A percentile compares a stretch with the other conserved stretches of the same genome.
phyloP scores from a whole-genome alignment of 2,329 filamentous ascomycete species.

The Albifimbria verrucaria region DNA sequence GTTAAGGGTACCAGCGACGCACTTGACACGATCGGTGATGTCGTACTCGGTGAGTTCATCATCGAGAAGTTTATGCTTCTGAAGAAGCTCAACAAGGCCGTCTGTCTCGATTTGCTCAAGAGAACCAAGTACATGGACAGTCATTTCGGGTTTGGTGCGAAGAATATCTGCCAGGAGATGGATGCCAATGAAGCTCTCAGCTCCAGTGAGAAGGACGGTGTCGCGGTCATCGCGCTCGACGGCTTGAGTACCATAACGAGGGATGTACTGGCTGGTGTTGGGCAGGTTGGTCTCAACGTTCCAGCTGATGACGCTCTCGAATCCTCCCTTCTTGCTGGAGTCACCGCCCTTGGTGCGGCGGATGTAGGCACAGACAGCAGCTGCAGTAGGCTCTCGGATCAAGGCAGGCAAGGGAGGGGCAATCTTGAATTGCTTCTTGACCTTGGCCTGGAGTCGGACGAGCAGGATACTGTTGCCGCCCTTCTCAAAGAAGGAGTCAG shows the following conservation, averaged over 20 bases:
- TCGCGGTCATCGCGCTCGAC: constrained; percentile 13
- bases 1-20: constrained; percentile 13
- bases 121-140: constrained; percentile 15
- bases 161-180: constrained; percentile 17
- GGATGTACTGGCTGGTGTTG: constrained; percentile 19
- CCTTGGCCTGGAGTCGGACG: constrained; percentile 18
- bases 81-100: constrained; percentile 11
- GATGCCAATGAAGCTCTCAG: constrained; percentile 16
- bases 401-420: constrained; percentile 18
- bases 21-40: constrained; percentile 9
- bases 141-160: constrained; percentile 9
- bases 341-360: constrained; percentile 14
- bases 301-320: constrained; percentile 18
- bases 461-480: constrained; percentile 22
- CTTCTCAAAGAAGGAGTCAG: constrained; percentile 21
- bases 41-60: constrained; percentile 8
- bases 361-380: constrained; percentile 17
- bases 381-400: constrained; percentile 19
- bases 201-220: constrained; percentile 15
- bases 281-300: constrained; percentile 19
- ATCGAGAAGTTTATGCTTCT: constrained; percentile 16
- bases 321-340: constrained; percentile 11
- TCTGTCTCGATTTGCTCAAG: constrained; percentile 9
- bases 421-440: constrained; percentile 22
- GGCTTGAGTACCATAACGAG: constrained; percentile 13